Evolutionary conservation across 345 rosid genomes (phyloP).

Genomic region (Lepidium sativum): DNA sequence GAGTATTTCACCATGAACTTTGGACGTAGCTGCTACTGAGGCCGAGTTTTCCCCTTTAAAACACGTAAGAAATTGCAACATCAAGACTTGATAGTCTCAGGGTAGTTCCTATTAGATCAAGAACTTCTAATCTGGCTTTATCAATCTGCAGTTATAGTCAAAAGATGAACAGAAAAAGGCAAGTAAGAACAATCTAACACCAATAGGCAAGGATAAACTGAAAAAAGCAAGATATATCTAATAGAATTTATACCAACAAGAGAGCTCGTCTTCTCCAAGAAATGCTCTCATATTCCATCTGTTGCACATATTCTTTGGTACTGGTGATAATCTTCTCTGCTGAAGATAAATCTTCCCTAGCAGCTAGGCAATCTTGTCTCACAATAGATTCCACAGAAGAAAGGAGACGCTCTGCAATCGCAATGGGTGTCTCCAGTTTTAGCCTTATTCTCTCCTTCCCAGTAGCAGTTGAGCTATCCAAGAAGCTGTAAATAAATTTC

Average conservation of each 20-base stretch:
- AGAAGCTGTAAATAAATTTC: constrained; percentile 60
- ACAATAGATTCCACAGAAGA: constrained; percentile 59
- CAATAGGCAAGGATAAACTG: too few species aligned
- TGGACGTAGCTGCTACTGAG: constrained; percentile 42
- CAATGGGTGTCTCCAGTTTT: constrained; percentile 85
- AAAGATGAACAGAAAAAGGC: constrained; percentile 10
- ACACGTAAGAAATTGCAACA: constrained; percentile 49
- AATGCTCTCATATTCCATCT: constrained; percentile 80
- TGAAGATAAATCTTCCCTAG: constrained; percentile 54
- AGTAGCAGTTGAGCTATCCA: constrained; percentile 66
- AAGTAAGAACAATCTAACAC: not conserved
- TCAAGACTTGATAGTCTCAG: constrained; percentile 72
- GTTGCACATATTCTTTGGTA: constrained; percentile 38
- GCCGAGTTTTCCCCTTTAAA: constrained; percentile 53
- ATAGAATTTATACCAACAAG: constrained; percentile 46
- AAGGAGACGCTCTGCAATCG: constrained; percentile 70
- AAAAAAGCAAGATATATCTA: not conserved
- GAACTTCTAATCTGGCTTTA: constrained; percentile 49
- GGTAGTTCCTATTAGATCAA: constrained; percentile 72
- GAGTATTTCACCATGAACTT: constrained; percentile 61
- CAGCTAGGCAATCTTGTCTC: constrained; percentile 45
- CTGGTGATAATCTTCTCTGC: constrained; percentile 47
- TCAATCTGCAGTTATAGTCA: constrained; percentile 52
- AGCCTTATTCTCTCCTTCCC: constrained; percentile 90
- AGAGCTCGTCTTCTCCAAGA: constrained; percentile 63